These are phyloP conservation scores for Syzygium grande DNA, from an alignment of 345 rosid species.

Conservation along the genomic window DNA sequence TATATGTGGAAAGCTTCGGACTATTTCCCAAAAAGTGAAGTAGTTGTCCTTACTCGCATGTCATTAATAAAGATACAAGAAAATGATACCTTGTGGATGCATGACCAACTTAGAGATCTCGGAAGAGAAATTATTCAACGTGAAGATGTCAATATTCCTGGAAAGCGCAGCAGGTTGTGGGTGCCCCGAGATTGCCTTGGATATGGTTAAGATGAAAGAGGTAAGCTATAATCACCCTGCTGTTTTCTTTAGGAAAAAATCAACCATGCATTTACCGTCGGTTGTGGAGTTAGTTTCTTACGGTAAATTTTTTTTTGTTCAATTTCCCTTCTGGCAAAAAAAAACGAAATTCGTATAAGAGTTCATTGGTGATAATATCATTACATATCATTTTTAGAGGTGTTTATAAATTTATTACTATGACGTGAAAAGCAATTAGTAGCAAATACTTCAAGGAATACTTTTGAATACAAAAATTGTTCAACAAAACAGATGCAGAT, in stretches of 20 bases:
- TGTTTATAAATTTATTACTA: background rate
- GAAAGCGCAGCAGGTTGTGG: background rate
- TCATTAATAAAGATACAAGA: background rate
- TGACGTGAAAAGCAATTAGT: background rate
- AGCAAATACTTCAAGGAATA: background rate
- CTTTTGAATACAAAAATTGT: too few relatives aligned
- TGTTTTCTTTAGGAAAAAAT: background rate
- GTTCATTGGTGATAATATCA: too few relatives aligned
- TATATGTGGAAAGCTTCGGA: background rate
- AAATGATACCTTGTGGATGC: background rate
- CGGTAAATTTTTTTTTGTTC: background rate
- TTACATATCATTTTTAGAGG: background rate
- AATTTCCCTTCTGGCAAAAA: background rate
- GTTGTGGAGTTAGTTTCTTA: background rate
- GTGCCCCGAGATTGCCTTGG: background rate
- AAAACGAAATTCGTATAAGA: too few relatives aligned
- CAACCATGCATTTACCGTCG: background rate
- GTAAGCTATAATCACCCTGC: background rate
- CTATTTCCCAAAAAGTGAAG: background rate
- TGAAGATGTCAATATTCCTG: background rate
- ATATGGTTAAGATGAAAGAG: background rate
- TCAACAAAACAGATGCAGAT: background rate
- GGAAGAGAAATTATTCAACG: background rate
- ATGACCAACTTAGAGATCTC: background rate
- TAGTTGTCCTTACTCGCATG: background rate